phyloP scores from a whole-genome alignment of 2,329 filamentous ascomycete species.

The Scedosporium boydii region DNA sequence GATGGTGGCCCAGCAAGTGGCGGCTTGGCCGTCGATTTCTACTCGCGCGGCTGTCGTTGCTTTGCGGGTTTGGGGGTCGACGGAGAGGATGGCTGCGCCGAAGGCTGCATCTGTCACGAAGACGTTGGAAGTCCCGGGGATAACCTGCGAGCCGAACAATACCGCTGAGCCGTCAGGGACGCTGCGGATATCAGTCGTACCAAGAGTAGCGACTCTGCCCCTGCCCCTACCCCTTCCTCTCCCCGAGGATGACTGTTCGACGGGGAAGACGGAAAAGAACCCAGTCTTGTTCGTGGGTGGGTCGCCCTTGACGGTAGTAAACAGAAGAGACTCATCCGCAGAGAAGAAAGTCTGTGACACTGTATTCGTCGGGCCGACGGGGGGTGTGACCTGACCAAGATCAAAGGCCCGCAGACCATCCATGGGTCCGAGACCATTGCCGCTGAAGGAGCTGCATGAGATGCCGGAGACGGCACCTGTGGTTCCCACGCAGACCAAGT shows the following conservation, averaged over 20 bases:
- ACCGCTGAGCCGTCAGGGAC: constrained; percentile 44
- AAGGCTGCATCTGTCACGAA: constrained; percentile 52
- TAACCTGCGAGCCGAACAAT: constrained; percentile 41
- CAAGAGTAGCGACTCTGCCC: background rate
- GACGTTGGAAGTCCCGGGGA: constrained; percentile 33
- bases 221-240: too few relatives aligned
- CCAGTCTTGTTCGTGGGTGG: constrained; percentile 43
- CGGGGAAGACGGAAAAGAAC: constrained; percentile 42
- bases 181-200: background rate
- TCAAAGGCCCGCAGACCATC: constrained; percentile 37
- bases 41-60: constrained; percentile 27
- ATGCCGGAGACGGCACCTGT: constrained; percentile 34
- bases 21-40: constrained; percentile 38
- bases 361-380: constrained; percentile 46
- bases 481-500: constrained; percentile 35
- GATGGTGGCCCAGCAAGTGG: constrained; percentile 50
- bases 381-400: constrained; percentile 47
- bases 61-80: constrained; percentile 22
- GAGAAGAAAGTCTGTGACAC: constrained; percentile 54
- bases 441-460: constrained; percentile 30
- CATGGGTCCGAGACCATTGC: constrained; percentile 28
- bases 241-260: constrained; percentile 16
- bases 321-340: constrained; percentile 38
- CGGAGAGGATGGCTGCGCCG: constrained; percentile 38
- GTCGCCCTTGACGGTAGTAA: constrained; percentile 52